Evolutionary conservation across 164 flowering plant species (phyloP), one percentile per base, ranked within the genome.

Genomic region (Pachysandra terminalis): DNA sequence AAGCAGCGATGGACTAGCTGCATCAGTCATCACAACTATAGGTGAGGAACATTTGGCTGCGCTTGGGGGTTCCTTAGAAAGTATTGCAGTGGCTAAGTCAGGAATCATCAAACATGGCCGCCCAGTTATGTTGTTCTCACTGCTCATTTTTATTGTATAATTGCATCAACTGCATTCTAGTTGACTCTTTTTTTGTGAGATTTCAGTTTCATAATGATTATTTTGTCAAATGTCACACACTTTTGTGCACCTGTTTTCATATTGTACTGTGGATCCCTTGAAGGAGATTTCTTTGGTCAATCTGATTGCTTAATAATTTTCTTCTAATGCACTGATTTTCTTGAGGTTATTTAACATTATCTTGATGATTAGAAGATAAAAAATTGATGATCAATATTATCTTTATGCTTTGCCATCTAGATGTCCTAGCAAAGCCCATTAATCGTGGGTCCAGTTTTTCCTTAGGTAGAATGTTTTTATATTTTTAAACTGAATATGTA

Each of bases 31-130:
- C 77, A 96, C 99, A 65, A 89, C 91, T 9, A 83, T 96, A 48
- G 91, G 90, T 32, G 88, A 83, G 67, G 99, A 96, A 68, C 98
- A 96, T 83, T 62, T 93, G 81, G 93, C 83, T 75, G 98, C 98
- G 45, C 84, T 96, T 26, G 98, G 99, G 14, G 99, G 99, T 66
- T 90, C 96, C 27, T 71, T 96, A 76, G 93, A 96, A 77, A 90
- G 91, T 74, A 90, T 96, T 75, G 98, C 99, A 35, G 57, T 74
- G 65, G 99, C 98, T 56, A 93, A 96, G 73, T 85, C 98, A 1
- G 99, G 99, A 81, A 91, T 93, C 57, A 83, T 96, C 69, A 96
- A 93, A 79, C 80, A 83, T 37, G 81, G 85, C 52, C 74, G 97
- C 61, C 98, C 99, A 87, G 99, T 96, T 88, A 81, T 79, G 94